Conservation (phyloP, 768 basidiomycete species). For the Coprinopsis sp. region DNA sequence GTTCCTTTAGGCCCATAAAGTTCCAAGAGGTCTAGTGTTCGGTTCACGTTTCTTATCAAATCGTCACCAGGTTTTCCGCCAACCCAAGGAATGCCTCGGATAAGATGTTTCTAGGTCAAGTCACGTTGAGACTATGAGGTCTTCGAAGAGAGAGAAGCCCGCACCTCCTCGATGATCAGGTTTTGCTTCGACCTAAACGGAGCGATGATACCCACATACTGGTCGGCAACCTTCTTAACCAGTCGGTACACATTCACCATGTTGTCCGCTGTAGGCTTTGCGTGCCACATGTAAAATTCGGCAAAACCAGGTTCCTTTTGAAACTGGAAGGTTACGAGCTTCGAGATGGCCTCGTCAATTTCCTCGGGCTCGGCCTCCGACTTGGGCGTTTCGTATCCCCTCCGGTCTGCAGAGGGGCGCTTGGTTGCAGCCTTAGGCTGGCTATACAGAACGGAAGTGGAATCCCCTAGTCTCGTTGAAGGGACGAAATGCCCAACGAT, state of each 20-base stretch:
- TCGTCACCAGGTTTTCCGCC: conserved; percentile 39
- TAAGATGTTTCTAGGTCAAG: conserved; percentile 44
- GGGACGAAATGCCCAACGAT: too few species aligned
- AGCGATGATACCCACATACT: conserved; percentile 37
- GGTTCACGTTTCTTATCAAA: conserved; percentile 46
- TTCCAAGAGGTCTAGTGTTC: conserved; percentile 44
- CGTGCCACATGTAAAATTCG: conserved; percentile 35
- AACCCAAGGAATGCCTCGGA: conserved; percentile 44
- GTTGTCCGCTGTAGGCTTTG: conserved; percentile 33
- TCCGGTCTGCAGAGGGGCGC: conserved; percentile 5
- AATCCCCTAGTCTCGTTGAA: too few species aligned
- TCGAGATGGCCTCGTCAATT: conserved; percentile 36
- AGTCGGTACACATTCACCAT: conserved; percentile 48
- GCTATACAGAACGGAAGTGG: too few species aligned
- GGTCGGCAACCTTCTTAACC: conserved; percentile 46
- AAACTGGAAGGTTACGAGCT: conserved; percentile 40
- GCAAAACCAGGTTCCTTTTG: conserved; percentile 41
- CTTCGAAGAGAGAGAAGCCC: conserved; percentile 9
- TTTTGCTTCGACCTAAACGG: conserved; percentile 30
- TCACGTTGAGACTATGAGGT: conserved; percentile 1
- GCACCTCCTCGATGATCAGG: conserved; percentile 42
- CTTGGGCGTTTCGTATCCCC: conserved; percentile 26
- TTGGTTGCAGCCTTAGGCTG: background rate
- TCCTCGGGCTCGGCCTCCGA: conserved; percentile 34
- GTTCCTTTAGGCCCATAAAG: conserved; percentile 56